Base-by-base conservation (phyloP, 352 stramenopile species). In the Globisporangium ultimum region DNA sequence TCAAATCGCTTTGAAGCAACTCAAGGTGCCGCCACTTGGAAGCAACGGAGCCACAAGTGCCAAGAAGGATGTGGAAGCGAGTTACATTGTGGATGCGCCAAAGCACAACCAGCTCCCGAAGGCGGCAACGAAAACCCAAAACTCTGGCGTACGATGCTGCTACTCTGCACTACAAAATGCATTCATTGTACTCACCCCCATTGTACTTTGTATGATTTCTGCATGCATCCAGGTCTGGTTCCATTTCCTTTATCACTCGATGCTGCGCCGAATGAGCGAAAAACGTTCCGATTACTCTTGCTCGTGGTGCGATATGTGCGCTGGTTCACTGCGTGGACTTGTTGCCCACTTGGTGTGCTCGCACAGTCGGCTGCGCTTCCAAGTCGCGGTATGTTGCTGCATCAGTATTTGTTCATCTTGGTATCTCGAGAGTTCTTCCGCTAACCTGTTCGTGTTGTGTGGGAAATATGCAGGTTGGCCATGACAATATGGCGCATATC, bases 221-320 rank as follows among this genome's bases (percentile, higher is more conserved):
- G 24, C n/a, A 5, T 10, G 28, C 28, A 36, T 36, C 9, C 34
- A 91, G 80, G 78, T 93, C 17, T 91, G 80, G 78, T 94, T 90
- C 48, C 84, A 94, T 61, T 94, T 81, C 56, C 72, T 94, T 13
- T 94, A 91, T 56, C 82, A 94, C 71, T 80, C 60, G 46, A 85
- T 91, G 72, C 66, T 94, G 46, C 78, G 84, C 14, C 72, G 82
- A 58, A 80, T 88, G 78, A 94, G 79, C 53, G 83, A 94, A 56
- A 91, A 92, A 60, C 79, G 83, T n/a, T 74, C 63, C 9, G 85
- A 94, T 34, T 89, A 88, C 61, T 88, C 80, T 18, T 94, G 85
- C 38, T 75, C 82, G 41, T 94, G 78, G 81, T 94, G 85, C 63
- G 89, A 93, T 66, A 79, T 93, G 70, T 92, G 84, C 48, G 77